A percentile compares a stretch with the other conserved stretches of the same genome.
Conservation (phyloP, 352 stramenopile species). For the Thalassiosira exigua region DNA sequence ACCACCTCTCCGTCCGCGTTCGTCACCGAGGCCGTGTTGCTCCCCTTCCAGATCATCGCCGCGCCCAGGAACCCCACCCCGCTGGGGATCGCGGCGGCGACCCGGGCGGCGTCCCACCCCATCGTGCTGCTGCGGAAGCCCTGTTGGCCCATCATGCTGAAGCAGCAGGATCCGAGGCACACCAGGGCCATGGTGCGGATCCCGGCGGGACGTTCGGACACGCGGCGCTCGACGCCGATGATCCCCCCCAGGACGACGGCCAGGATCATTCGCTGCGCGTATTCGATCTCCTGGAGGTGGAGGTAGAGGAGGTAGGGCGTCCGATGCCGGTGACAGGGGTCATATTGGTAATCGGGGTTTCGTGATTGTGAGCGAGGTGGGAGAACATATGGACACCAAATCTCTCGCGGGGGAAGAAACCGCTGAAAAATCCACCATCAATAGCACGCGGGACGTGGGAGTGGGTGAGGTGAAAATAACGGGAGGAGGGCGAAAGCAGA, state of each 20-base stretch:
- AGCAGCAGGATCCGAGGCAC: slow-evolving; percentile 73
- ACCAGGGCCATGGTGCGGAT: slow-evolving; percentile 83
- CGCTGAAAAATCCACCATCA: too few relatives aligned
- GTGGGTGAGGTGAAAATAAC: too few relatives aligned
- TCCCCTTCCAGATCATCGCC: slow-evolving; percentile 79
- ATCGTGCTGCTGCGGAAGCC: slow-evolving; percentile 68
- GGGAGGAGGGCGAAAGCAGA: too few relatives aligned
- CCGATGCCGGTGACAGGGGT: slow-evolving; percentile 45
- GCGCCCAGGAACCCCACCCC: slow-evolving; percentile 83
- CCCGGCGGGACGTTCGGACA: slow-evolving; percentile 74
- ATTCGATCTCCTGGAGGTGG: slow-evolving; percentile 63
- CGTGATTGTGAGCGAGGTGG: slow-evolving; percentile 43
- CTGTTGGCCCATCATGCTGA: slow-evolving; percentile 72
- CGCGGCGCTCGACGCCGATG: slow-evolving; percentile 74
- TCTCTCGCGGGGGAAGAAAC: too few relatives aligned
- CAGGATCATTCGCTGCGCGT: slow-evolving; percentile 54
- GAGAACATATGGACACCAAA: too few relatives aligned
- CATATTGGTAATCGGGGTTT: slow-evolving; percentile 60
- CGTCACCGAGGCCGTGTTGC: slow-evolving; percentile 43
- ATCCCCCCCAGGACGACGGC: slow-evolving; percentile 61
- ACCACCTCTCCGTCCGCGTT: slow-evolving; percentile 24
- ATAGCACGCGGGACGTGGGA: too few relatives aligned
- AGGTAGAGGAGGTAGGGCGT: slow-evolving; percentile 52
- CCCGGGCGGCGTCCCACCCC: slow-evolving; percentile 74
- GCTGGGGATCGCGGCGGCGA: slow-evolving; percentile 77